Base-by-base conservation (phyloP, 2,329 filamentous ascomycete species). In the Aspergillus pseudoglaucus region DNA sequence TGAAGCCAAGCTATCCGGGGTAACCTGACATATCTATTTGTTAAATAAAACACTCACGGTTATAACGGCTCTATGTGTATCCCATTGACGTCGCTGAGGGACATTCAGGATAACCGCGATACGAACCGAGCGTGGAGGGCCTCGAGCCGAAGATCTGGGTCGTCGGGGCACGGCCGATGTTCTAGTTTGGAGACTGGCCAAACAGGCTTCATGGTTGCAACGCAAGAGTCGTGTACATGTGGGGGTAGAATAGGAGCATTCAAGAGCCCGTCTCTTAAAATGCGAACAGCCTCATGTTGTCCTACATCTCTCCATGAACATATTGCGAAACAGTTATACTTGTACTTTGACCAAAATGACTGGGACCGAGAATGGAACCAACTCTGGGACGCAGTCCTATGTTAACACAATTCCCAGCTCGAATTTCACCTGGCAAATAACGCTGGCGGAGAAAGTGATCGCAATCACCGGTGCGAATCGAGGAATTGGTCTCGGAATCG, bases 401-500 rank as follows among this genome's bases (percentile, higher is more conserved):
- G 59, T 74, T 15, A 65, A 62, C 48, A 75, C 73, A 2, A 58
- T 39, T 54, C 73, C 73, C 1, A 59, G 62, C n/a, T 58, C 68
- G n/a, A 62, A 72, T 47, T 67, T 70, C 49, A 68, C 67, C 60
- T 75, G 71, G 71, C 68, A 71, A 47, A 70, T 75, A 6, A 70
- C 67, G 2, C 62, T 75, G 15, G 64, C 62, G 45, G 64, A 67
- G 55, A 75, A 75, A 42, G 55, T 61, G 27, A 49, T 59, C n/a
- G 60, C 51, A 58, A 71, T 52, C 66, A 73, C 46, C 12, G 53
- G 53, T 44, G 55, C 53, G 27, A 57, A 57, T 38, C 52, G 55
- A 3, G 55, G 55, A 3, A 75, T 75, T 40, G 73, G 72, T 7
- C 65, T 75, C 4, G 73, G 71, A 15, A 68, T 76, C 40, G 73